Base-by-base conservation (phyloP, 2,329 filamentous ascomycete species). In the Penicillium sp. region DNA sequence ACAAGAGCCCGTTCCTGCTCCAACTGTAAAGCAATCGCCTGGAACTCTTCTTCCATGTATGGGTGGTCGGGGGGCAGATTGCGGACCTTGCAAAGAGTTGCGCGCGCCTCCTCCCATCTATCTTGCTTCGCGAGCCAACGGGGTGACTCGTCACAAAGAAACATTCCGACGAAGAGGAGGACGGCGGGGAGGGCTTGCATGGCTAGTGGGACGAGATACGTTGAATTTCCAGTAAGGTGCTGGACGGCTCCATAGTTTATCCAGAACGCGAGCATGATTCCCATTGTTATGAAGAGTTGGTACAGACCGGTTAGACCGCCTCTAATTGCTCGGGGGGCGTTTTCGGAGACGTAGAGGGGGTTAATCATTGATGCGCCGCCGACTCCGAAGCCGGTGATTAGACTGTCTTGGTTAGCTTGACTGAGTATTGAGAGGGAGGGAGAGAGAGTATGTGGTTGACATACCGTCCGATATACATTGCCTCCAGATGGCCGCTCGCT, bases 111-210 rank as follows among this genome's bases (percentile, higher is more conserved):
- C 53, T 89, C 86, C 85, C 85, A 88, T 56, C 85, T 79, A 60
- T 88, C 85, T 61, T 84, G 79, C 59, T 84, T 83, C 20, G 86
- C 87, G 20, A 87, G 80, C 81, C 83, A 89, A 58, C 87, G 80
- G 12, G 86, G 86, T 6, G 84, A 86, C 62, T 88, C 85, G 62
- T 83, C 80, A 63, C 84, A 86, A 44, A 86, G 67, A 1, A 82
- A 64, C 78, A 90, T 87, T 58, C 84, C 83, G 13, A 75, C 26
- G 24, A 86, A 74, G 12, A 90, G 76, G 20, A 86, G 70, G 4
- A 84, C 58, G 1, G 86, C 85, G 0, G 87, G 86, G 3, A 89
- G 73, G 46, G 78, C 80, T 68, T 90, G 87, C 52, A 88, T 77
- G 8, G 82, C 79, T 3, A 90, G 75, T 0, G 87, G 86, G 1